Evolutionary conservation across 1,284 basidiomycete species (phyloP).

Genomic region (Microbotryomycetes sp.): DNA sequence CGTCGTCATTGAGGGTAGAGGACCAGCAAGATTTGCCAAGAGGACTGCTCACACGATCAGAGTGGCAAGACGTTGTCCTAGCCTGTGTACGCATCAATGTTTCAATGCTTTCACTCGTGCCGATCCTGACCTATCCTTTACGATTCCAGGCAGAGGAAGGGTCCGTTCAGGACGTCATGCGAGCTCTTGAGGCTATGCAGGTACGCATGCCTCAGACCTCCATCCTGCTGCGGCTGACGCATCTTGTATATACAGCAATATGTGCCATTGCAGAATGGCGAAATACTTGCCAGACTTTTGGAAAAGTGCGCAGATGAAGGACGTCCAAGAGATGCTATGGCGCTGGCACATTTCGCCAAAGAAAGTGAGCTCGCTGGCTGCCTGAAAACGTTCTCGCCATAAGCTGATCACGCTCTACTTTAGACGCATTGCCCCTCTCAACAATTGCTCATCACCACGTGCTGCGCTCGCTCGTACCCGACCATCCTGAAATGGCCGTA

Average conservation of each 20-base stretch:
- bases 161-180: constrained; percentile 42
- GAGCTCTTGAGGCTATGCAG: constrained; percentile 48
- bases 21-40: background rate
- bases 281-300: constrained; percentile 42
- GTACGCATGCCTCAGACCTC: constrained; percentile 40
- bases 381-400: constrained; percentile 1
- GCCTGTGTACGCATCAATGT: constrained; percentile 40
- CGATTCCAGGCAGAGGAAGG: constrained; percentile 39
- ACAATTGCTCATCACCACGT: constrained; percentile 56
- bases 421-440: constrained; percentile 55
- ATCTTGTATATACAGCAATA: constrained; percentile 43
- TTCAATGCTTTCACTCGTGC: constrained; percentile 33
- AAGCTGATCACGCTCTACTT: constrained; percentile 37
- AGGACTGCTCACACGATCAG: constrained; percentile 46
- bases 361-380: constrained; percentile 38
- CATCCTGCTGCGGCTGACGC: background rate
- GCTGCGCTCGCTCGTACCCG: constrained; percentile 54
- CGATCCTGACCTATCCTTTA: background rate
- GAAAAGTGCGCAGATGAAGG: constrained; percentile 49
- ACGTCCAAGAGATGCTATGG: constrained; percentile 45
- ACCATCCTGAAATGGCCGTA: constrained; percentile 38
- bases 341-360: constrained; percentile 45
- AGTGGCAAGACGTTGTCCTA: constrained; percentile 51
- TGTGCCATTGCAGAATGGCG: constrained; percentile 43
- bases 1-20: too few relatives aligned